Conservation (phyloP, 805 yeast species). For the Saccharomycopsis sp. region DNA sequence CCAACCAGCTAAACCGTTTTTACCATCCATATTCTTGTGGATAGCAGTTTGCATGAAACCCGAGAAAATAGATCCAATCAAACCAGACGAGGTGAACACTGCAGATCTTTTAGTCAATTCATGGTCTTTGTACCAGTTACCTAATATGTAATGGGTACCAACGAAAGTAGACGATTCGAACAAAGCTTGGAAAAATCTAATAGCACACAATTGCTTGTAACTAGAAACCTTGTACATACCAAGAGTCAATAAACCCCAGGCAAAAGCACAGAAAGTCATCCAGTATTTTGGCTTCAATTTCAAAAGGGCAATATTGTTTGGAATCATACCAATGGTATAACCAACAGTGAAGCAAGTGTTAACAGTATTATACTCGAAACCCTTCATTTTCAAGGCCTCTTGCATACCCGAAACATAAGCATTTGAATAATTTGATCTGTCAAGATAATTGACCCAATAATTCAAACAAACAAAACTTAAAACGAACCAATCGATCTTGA, state of each 20-base stretch:
- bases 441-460: conserved; percentile 50
- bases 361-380: conserved; percentile 44
- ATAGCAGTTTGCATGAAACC: conserved; percentile 55
- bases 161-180: conserved; percentile 53
- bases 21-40: conserved; percentile 39
- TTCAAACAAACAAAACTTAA: conserved; percentile 33
- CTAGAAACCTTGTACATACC: conserved; percentile 43
- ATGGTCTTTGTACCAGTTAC: conserved; percentile 44
- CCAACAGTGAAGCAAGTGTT: conserved; percentile 57
- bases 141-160: conserved; percentile 49
- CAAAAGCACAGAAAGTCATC: conserved; percentile 45
- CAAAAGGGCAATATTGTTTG: conserved; percentile 48
- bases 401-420: conserved; percentile 69
- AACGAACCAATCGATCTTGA: conserved; percentile 37
- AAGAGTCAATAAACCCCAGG: conserved; percentile 53
- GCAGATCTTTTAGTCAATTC: conserved; percentile 48
- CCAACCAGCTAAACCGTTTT: conserved; percentile 53
- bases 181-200: conserved; percentile 55
- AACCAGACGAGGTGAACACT: conserved; percentile 47
- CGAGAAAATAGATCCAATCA: conserved; percentile 48
- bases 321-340: conserved; percentile 54
- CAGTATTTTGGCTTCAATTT: conserved; percentile 51
- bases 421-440: conserved; percentile 46
- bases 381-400: conserved; percentile 43
- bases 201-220: conserved; percentile 45